Conservation (phyloP, 768 basidiomycete genomes). For the Collybia sp. region DNA sequence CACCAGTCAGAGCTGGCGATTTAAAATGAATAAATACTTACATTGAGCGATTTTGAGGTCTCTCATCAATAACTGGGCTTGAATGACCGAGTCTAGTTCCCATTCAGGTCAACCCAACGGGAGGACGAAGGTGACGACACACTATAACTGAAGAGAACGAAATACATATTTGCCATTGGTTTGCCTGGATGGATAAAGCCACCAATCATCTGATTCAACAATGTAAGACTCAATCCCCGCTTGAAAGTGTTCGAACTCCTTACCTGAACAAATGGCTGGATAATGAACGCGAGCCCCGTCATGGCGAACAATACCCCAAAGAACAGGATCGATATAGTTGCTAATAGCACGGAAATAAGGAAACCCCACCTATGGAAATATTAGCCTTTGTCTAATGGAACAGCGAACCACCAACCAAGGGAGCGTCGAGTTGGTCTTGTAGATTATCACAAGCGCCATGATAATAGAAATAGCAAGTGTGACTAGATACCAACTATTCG, state of each 20-base stretch:
- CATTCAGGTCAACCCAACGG: background rate
- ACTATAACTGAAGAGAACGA: constrained; percentile 46
- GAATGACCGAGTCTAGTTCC: constrained; percentile 35
- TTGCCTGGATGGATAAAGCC: constrained; percentile 54
- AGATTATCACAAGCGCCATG: constrained; percentile 35
- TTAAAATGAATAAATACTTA: constrained; percentile 5
- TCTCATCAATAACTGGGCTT: constrained; percentile 35
- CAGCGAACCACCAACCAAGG: constrained; percentile 30
- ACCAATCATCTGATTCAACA: constrained; percentile 50
- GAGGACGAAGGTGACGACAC: constrained; percentile 8
- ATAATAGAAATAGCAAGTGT: constrained; percentile 39
- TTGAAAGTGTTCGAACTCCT: constrained; percentile 1
- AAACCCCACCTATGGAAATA: constrained; percentile 40
- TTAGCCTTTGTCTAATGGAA: background rate
- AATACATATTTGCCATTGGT: constrained; percentile 69
- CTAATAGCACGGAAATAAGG: constrained; percentile 36
- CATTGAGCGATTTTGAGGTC: constrained; percentile 48
- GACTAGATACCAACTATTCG: constrained; percentile 50
- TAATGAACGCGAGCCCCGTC: constrained; percentile 39
- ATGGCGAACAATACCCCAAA: constrained; percentile 41
- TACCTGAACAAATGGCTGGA: constrained; percentile 49
- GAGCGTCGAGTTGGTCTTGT: constrained; percentile 41
- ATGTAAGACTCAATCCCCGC: constrained; percentile 23
- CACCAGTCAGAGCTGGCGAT: background rate
- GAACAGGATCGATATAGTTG: constrained; percentile 40